These are phyloP conservation scores for Sarocladiaceae sp. DNA, from an alignment of 2,329 filamentous ascomycete genomes.

Conservation along the genomic window DNA sequence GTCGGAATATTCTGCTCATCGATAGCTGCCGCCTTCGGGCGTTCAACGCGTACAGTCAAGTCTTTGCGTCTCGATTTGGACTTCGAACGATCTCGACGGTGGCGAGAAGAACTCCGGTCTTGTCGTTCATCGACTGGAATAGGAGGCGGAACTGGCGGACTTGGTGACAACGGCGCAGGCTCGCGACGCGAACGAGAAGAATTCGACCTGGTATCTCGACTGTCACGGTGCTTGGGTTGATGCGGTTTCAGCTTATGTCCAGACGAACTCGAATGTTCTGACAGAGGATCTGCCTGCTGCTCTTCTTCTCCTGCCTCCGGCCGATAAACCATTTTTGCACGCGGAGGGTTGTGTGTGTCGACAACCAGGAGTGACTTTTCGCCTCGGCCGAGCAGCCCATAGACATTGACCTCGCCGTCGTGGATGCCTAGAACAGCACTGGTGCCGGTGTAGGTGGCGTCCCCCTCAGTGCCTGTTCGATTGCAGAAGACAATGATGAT, in stretches of 20 bases:
- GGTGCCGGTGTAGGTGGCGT: constrained; percentile 67
- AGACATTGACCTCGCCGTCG: constrained; percentile 61
- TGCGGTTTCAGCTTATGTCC: background rate
- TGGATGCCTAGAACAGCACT: constrained; percentile 66
- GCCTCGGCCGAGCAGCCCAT: constrained; percentile 66
- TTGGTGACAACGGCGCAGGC: background rate
- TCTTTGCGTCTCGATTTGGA: background rate
- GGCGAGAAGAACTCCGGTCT: background rate
- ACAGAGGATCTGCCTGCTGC: too few species aligned
- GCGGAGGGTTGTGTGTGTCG: constrained; percentile 48
- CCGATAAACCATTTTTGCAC: constrained; percentile 38
- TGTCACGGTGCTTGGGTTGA: background rate
- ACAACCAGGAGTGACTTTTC: constrained; percentile 65
- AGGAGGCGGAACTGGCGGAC: background rate
- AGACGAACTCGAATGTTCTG: too few species aligned
- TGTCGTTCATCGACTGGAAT: background rate
- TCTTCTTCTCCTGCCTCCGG: constrained; percentile 16
- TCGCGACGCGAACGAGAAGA: background rate
- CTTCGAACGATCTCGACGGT: background rate
- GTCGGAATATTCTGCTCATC: constrained; percentile 18
- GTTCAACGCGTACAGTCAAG: background rate
- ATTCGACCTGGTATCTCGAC: too few species aligned
- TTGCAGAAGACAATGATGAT: constrained; percentile 71
- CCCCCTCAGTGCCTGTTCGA: constrained; percentile 61
- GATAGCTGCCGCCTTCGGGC: background rate